phyloP scores from a whole-genome alignment of 805 yeast species.

The Schizosaccharomyces octosporus region DNA sequence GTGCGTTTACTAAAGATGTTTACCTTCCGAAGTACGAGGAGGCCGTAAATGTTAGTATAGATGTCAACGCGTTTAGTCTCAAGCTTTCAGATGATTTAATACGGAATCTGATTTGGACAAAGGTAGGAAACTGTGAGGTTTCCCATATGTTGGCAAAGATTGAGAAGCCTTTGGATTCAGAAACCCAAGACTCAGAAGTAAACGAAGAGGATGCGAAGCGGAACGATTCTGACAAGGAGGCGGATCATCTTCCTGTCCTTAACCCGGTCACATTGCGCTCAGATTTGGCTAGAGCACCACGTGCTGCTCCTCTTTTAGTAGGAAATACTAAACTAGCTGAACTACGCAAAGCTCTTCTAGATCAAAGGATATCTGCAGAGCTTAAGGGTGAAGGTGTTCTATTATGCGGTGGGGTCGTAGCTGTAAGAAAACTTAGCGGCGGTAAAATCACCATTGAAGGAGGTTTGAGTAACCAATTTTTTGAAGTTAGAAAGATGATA shows the following conservation, averaged over 20 bases:
- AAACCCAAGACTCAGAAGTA: not conserved
- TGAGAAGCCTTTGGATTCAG: not conserved
- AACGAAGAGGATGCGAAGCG: slow-evolving; percentile 3
- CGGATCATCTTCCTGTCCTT: not conserved
- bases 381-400: slow-evolving; percentile 82
- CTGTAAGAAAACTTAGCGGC: slow-evolving; percentile 52
- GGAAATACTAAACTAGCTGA: slow-evolving; percentile 78
- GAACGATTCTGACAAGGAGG: slow-evolving; percentile 6
- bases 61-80: slow-evolving; percentile 31
- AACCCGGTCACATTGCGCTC: slow-evolving; percentile 2
- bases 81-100: slow-evolving; percentile 41
- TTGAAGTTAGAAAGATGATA: slow-evolving; percentile 25
- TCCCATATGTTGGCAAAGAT: slow-evolving; percentile 61
- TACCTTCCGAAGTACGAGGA: slow-evolving; percentile 6
- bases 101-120: slow-evolving; percentile 55
- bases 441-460: slow-evolving; percentile 81
- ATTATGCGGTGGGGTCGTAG: slow-evolving; percentile 55
- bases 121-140: slow-evolving; percentile 45
- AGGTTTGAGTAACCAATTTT: slow-evolving; percentile 44
- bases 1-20: slow-evolving; percentile 10
- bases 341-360: slow-evolving; percentile 35
- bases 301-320: slow-evolving; percentile 30
- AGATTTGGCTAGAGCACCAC: slow-evolving; percentile 5
- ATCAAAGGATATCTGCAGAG: slow-evolving; percentile 47
- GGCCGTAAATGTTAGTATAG: slow-evolving; percentile 19